These are phyloP conservation scores for Myxozyma vanderwaltii DNA, from an alignment of 805 yeast genomes.

Conservation along the genomic window DNA sequence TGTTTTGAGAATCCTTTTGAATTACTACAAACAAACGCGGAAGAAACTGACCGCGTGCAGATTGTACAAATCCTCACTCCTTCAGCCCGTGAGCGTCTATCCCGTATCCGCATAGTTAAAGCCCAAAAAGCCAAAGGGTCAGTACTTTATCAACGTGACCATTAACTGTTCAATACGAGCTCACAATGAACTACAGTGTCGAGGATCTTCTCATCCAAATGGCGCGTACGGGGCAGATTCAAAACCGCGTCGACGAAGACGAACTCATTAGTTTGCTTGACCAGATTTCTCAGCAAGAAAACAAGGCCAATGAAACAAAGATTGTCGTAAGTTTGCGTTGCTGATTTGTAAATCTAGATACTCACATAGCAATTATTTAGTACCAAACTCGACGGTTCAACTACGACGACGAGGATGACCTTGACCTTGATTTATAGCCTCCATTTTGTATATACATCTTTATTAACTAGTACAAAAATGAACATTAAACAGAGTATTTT, in stretches of 20 bases:
- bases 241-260: conserved; percentile 71
- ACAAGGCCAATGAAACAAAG: conserved; percentile 57
- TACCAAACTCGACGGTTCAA: conserved; percentile 29
- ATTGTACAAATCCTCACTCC: conserved; percentile 76
- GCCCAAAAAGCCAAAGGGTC: conserved; percentile 83
- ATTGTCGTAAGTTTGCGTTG: conserved; percentile 55
- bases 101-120: conserved; percentile 83
- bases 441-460: neutral
- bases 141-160: neutral
- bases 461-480: neutral
- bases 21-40: neutral
- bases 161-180: neutral
- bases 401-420: conserved; percentile 24
- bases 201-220: conserved; percentile 75
- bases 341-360: neutral
- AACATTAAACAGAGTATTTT: neutral
- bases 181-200: conserved; percentile 46
- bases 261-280: conserved; percentile 83
- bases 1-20: neutral
- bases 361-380: neutral
- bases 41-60: conserved; percentile 24
- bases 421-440: conserved; percentile 10
- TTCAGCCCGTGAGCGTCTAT: conserved; percentile 81
- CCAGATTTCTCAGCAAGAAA: conserved; percentile 72
- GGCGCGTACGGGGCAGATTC: conserved; percentile 74